phyloP scores from a whole-genome alignment of 2,329 filamentous ascomycete genomes.

The Ceratocystis destructans region DNA sequence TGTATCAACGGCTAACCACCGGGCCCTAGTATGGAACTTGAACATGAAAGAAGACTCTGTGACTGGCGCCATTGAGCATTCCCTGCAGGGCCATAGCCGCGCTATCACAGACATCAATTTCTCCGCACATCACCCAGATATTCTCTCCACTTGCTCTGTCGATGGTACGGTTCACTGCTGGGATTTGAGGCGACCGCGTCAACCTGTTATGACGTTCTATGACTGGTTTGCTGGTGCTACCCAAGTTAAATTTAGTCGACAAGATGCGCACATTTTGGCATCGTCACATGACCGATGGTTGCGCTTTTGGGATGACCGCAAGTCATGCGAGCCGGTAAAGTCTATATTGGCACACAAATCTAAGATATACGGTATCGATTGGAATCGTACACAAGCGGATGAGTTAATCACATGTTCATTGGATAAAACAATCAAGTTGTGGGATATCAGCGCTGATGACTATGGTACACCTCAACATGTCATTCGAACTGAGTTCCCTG shows the following conservation, averaged over 20 bases:
- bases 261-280: constrained; percentile 73
- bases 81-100: constrained; percentile 66
- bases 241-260: constrained; percentile 88
- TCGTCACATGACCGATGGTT: constrained; percentile 82
- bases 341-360: constrained; percentile 81
- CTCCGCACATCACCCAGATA: constrained; percentile 79
- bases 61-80: constrained; percentile 65
- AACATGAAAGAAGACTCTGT: constrained; percentile 61
- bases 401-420: constrained; percentile 77
- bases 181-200: constrained; percentile 64
- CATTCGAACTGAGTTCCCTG: constrained; percentile 70
- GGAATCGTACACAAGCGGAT: constrained; percentile 64
- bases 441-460: constrained; percentile 59
- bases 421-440: constrained; percentile 85
- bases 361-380: constrained; percentile 91
- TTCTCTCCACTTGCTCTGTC: constrained; percentile 79
- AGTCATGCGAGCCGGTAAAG: constrained; percentile 60
- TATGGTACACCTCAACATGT: constrained; percentile 50
- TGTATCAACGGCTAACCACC: constrained; percentile 85
- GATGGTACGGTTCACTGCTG: constrained; percentile 89
- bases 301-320: constrained; percentile 80
- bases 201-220: constrained; percentile 67
- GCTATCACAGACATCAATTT: constrained; percentile 97
- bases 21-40: constrained; percentile 87
- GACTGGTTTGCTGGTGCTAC: constrained; percentile 91